Evolutionary conservation across 108 stramenopile species (phyloP).

Genomic region (Ochromonas danica): DNA sequence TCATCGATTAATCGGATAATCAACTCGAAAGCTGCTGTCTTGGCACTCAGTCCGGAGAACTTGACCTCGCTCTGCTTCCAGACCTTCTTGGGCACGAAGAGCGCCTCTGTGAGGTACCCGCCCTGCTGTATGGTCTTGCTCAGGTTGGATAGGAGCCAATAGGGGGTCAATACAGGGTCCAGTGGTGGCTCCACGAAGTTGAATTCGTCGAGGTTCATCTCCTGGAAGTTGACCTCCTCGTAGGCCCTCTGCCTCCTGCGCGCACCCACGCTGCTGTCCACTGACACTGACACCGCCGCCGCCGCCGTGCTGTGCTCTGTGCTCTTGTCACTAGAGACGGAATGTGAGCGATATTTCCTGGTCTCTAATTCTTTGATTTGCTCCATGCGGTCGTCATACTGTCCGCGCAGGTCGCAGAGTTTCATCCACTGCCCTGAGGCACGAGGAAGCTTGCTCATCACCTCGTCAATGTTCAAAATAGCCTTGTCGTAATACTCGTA

Average conservation of each 20-base stretch:
- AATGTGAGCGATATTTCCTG: too few species aligned
- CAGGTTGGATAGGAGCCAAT: background rate
- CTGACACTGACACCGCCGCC: too few species aligned
- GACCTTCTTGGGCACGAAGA: background rate
- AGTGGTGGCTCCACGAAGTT: too few species aligned
- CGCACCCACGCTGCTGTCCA: too few species aligned
- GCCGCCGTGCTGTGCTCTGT: too few species aligned
- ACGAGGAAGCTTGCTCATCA: conserved; percentile 8
- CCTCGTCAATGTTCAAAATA: conserved; percentile 17
- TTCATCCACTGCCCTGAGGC: background rate
- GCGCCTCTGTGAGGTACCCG: background rate
- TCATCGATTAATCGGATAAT: background rate
- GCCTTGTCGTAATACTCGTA: conserved; percentile 11
- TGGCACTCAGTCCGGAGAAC: background rate
- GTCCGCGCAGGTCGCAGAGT: background rate
- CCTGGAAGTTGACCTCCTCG: too few species aligned
- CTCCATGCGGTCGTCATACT: conserved; percentile 20
- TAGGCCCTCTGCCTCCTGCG: too few species aligned
- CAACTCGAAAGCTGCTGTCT: conserved; percentile 5
- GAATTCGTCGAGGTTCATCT: too few species aligned
- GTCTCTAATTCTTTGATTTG: background rate
- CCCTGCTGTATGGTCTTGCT: background rate
- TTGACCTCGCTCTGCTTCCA: background rate
- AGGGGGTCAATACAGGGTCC: too few species aligned
- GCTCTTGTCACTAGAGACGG: too few species aligned